These are phyloP conservation scores for Hibiscus trionum DNA, from an alignment of 345 rosid genomes.

Conservation along the genomic window DNA sequence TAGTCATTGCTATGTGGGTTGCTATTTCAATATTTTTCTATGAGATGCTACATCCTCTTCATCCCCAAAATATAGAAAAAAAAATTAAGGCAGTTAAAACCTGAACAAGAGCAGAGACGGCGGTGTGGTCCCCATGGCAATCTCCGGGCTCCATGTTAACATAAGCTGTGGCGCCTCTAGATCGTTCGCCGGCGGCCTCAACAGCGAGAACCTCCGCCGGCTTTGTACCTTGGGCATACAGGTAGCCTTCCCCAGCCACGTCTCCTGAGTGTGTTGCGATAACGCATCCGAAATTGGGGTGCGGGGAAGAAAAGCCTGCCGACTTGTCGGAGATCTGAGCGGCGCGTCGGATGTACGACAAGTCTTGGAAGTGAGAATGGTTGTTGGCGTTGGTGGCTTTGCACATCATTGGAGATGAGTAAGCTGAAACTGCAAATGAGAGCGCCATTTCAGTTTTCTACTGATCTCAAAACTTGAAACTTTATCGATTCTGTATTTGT, in stretches of 20 bases:
- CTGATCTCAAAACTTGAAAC: neutral
- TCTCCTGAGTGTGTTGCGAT: slow-evolving; percentile 41
- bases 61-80: neutral
- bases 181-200: slow-evolving; percentile 53
- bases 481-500: neutral
- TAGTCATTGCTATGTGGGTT: neutral
- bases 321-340: slow-evolving; percentile 65
- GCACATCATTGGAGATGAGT: slow-evolving; percentile 28
- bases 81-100: slow-evolving; percentile 19
- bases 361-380: slow-evolving; percentile 35
- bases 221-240: slow-evolving; percentile 83
- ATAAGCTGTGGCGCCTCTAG: slow-evolving; percentile 67
- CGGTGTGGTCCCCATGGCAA: slow-evolving; percentile 78
- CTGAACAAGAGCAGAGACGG: slow-evolving; percentile 87
- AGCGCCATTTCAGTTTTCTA: slow-evolving; percentile 24
- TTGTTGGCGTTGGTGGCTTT: slow-evolving; percentile 17
- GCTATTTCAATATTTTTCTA: neutral
- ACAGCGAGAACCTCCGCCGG: slow-evolving; percentile 72
- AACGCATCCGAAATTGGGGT: slow-evolving; percentile 88
- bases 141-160: slow-evolving; percentile 90
- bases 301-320: slow-evolving; percentile 80
- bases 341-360: slow-evolving; percentile 54
- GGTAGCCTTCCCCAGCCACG: slow-evolving; percentile 71
- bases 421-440: slow-evolving; percentile 19
- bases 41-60: neutral